Conservation (phyloP, 1,284 basidiomycete genomes). For the Malassezia caprae region DNA sequence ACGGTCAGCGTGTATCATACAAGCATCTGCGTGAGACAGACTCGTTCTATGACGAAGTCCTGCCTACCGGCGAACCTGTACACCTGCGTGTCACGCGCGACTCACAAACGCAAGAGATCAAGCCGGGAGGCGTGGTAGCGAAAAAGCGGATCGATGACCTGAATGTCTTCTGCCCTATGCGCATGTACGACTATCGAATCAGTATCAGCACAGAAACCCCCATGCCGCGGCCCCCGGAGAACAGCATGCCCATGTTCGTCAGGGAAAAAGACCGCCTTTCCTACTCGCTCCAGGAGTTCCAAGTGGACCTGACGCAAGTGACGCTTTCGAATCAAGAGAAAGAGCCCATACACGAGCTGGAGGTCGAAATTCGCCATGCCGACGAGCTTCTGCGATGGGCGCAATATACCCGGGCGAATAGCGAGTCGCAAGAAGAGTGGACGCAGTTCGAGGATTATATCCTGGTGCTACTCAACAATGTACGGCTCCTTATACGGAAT, state of each 20-base stretch:
- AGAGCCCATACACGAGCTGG: constrained; percentile 53
- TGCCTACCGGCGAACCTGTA: constrained; percentile 25
- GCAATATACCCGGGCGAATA: constrained; percentile 12
- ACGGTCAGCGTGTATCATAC: constrained; percentile 61
- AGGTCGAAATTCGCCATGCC: constrained; percentile 54
- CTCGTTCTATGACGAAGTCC: constrained; percentile 57
- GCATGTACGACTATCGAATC: constrained; percentile 77
- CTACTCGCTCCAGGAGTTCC: constrained; percentile 83
- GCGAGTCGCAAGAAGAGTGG: constrained; percentile 30
- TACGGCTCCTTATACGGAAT: constrained; percentile 39
- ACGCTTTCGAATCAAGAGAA: constrained; percentile 44
- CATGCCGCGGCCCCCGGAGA: constrained; percentile 18
- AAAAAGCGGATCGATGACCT: constrained; percentile 78
- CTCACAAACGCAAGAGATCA: constrained; percentile 60
- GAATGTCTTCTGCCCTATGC: constrained; percentile 73
- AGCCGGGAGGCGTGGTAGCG: constrained; percentile 52
- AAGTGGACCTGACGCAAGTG: constrained; percentile 88
- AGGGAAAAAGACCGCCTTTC: constrained; percentile 80
- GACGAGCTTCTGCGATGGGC: constrained; percentile 51
- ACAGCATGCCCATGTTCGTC: constrained; percentile 42
- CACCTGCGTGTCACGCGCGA: constrained; percentile 78
- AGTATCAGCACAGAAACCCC: constrained; percentile 72
- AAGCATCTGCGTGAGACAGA: constrained; percentile 70
- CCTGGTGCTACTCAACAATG: constrained; percentile 42
- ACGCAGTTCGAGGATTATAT: constrained; percentile 35